These are phyloP conservation scores for Hyaloscypha hepaticicola DNA, from an alignment of 495 filamentous ascomycete genomes.

Conservation along the genomic window DNA sequence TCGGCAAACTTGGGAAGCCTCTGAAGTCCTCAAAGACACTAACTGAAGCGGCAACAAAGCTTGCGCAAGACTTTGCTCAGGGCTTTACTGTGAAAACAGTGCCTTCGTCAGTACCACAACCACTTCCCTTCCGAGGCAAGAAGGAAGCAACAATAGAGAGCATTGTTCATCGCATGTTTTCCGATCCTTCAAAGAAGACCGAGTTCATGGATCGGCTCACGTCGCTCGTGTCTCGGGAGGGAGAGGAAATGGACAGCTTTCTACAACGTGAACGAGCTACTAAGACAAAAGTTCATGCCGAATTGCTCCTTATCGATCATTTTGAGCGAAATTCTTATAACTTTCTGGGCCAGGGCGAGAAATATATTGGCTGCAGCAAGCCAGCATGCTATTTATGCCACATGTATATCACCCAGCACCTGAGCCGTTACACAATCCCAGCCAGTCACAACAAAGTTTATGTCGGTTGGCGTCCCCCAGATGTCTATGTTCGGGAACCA, in stretches of 20 bases:
- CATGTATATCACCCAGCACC: slow-evolving; percentile 21
- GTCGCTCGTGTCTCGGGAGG: neutral
- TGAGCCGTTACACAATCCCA: slow-evolving; percentile 8
- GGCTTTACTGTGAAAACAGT: slow-evolving; percentile 3
- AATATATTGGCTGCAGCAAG: slow-evolving; percentile 29
- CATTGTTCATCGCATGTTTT: neutral
- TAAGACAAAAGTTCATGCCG: slow-evolving; percentile 20
- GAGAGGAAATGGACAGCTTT: neutral
- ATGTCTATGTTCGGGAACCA: slow-evolving; percentile 1
- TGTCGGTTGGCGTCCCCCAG: slow-evolving; percentile 18
- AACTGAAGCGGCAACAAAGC: neutral
- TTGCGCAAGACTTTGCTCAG: slow-evolving; percentile 12
- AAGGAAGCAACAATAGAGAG: neutral
- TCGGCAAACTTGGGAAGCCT: neutral
- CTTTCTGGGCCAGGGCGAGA: slow-evolving; percentile 12
- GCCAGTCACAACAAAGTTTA: slow-evolving; percentile 21
- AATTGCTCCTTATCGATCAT: slow-evolving; percentile 21
- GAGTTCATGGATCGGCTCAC: neutral
- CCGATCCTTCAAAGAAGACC: neutral
- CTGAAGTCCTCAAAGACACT: neutral
- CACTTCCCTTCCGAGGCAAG: neutral
- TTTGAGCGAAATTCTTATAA: slow-evolving; percentile 16
- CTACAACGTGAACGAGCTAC: neutral
- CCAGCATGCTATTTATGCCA: slow-evolving; percentile 25
- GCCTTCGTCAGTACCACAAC: neutral